phyloP scores from a whole-genome alignment of 768 basidiomycete species.

The Daedaleopsis nitida region DNA sequence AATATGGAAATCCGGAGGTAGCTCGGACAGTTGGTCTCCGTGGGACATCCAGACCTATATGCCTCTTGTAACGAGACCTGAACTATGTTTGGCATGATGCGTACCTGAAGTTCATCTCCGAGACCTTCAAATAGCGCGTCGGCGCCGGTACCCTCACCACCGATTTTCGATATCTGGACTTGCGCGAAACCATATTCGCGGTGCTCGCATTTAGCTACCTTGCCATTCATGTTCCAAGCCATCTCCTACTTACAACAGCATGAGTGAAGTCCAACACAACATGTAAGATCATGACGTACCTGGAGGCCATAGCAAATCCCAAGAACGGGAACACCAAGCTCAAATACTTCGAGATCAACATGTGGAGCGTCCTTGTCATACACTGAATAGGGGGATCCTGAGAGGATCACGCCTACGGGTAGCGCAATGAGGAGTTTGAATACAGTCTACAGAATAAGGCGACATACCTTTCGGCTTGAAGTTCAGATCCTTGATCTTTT shows the following conservation, averaged over 20 bases:
- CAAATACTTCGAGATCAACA: conserved; percentile 89
- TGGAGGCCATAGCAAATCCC: conserved; percentile 98
- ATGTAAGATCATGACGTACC: conserved; percentile 42
- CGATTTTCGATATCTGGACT: conserved; percentile 69
- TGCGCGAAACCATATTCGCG: conserved; percentile 95
- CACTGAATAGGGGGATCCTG: conserved; percentile 97
- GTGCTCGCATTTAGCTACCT: conserved; percentile 84
- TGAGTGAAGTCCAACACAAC: not conserved
- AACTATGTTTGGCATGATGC: conserved; percentile 5
- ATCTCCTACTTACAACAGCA: conserved; percentile 67
- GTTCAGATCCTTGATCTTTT: conserved; percentile 79
- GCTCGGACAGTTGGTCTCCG: conserved; percentile 86
- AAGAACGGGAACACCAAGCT: conserved; percentile 85
- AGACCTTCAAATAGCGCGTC: conserved; percentile 86
- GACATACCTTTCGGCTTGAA: conserved; percentile 91
- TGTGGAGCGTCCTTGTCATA: conserved; percentile 93
- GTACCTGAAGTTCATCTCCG: conserved; percentile 87
- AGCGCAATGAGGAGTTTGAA: conserved; percentile 18
- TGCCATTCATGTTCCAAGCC: conserved; percentile 83
- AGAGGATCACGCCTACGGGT: conserved; percentile 85
- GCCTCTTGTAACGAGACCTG: not conserved
- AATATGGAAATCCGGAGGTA: conserved; percentile 82
- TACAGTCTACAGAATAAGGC: not conserved
- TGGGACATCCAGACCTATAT: conserved; percentile 99
- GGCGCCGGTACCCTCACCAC: conserved; percentile 45